Conservation (phyloP, 1,139 yeast species). For the Hyphopichia buzzinii region DNA sequence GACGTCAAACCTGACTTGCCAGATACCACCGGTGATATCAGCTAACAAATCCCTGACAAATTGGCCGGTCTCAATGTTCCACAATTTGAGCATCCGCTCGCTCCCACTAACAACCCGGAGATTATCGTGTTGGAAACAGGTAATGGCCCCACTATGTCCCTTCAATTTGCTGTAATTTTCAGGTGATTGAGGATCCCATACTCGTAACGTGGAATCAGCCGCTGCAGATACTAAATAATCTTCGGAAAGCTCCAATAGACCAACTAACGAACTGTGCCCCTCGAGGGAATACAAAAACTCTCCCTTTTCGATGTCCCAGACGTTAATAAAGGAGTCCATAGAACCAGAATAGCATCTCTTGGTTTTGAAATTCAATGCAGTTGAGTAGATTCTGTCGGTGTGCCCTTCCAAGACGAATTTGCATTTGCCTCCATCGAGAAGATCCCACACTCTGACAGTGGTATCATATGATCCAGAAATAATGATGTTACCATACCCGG, state of each 20-base stretch:
- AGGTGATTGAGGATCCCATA: constrained; percentile 89
- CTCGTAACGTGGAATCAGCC: constrained; percentile 86
- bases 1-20: constrained; percentile 92
- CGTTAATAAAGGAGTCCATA: constrained; percentile 82
- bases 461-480: constrained; percentile 92
- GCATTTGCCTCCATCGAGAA: constrained; percentile 67
- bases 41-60: constrained; percentile 71
- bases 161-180: constrained; percentile 65
- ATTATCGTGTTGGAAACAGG: constrained; percentile 91
- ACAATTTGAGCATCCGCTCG: constrained; percentile 72
- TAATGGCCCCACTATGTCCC: constrained; percentile 86
- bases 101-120: constrained; percentile 86
- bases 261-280: constrained; percentile 90
- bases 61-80: constrained; percentile 80
- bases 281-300: constrained; percentile 61
- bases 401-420: constrained; percentile 78
- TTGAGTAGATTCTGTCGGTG: constrained; percentile 81
- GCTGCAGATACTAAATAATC: constrained; percentile 91
- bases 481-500: constrained; percentile 81
- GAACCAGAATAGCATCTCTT: constrained; percentile 89
- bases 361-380: constrained; percentile 73
- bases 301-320: constrained; percentile 87
- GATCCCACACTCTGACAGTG: constrained; percentile 90
- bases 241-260: constrained; percentile 74
- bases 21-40: constrained; percentile 79